These are phyloP conservation scores for Globisporangium polare DNA, from an alignment of 352 stramenopile genomes.

Conservation along the genomic window DNA sequence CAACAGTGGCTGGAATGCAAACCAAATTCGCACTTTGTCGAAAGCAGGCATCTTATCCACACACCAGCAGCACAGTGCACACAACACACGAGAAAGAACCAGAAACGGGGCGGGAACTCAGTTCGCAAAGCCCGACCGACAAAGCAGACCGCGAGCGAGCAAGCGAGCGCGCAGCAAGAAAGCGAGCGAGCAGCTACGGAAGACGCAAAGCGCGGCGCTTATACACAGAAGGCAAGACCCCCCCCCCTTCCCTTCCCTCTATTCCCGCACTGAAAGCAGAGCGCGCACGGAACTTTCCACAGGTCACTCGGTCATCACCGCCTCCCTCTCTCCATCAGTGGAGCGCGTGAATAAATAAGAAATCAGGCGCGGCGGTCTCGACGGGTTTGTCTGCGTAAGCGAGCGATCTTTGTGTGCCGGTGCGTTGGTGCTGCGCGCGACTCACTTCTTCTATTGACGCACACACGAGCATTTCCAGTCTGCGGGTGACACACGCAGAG, in stretches of 20 bases:
- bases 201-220: not conserved
- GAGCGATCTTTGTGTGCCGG: not conserved
- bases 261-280: not conserved
- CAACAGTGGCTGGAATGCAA: not conserved
- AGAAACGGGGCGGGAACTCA: constrained; percentile 14
- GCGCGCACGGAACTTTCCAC: constrained; percentile 12
- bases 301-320: not conserved
- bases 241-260: not conserved
- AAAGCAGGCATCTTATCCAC: not conserved
- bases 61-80: constrained; percentile 1
- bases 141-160: not conserved
- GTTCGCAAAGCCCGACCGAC: not conserved
- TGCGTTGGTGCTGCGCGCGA: not conserved
- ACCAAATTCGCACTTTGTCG: not conserved
- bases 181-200: not conserved
- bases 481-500: not conserved
- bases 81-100: not conserved
- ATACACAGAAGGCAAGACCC: not conserved
- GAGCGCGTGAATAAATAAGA: constrained; percentile 4
- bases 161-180: not conserved
- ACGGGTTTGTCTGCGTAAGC: not conserved
- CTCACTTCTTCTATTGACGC: not conserved
- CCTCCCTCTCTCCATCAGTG: not conserved
- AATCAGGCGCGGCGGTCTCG: constrained; percentile 1
- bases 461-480: too few species aligned